Conservation (phyloP, 164 flowering plant species). For the Houttuynia cordata region DNA sequence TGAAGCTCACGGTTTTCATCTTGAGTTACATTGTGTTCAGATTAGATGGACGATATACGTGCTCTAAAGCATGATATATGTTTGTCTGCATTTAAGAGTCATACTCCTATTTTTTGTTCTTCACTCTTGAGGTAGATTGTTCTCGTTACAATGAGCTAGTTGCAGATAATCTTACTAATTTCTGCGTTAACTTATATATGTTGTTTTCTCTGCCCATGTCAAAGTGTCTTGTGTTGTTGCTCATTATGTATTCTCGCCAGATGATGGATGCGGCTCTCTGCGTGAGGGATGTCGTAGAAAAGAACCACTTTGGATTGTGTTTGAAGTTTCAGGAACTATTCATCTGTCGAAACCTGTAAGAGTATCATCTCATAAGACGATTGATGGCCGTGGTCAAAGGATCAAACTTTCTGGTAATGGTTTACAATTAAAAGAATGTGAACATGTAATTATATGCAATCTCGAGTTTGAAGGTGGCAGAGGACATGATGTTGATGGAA, state of each 20-base stretch:
- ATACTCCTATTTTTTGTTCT: too few species aligned
- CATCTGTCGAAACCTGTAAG: constrained; percentile 44
- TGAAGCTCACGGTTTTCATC: too few species aligned
- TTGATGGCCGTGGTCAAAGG: constrained; percentile 88
- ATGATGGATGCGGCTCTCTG: constrained; percentile 82
- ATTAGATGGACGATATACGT: too few species aligned
- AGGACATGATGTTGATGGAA: constrained; percentile 75
- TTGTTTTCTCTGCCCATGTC: background rate
- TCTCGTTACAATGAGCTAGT: too few species aligned
- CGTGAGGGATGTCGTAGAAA: constrained; percentile 58
- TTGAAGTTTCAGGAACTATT: constrained; percentile 71
- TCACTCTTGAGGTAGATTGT: too few species aligned
- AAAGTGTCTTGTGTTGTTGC: background rate
- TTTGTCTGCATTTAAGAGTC: too few species aligned
- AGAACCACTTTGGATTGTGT: constrained; percentile 78
- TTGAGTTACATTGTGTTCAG: too few species aligned
- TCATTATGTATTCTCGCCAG: constrained; percentile 20
- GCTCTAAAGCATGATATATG: too few species aligned
- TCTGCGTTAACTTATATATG: background rate
- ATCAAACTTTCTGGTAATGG: constrained; percentile 70
- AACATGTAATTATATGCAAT: constrained; percentile 78
- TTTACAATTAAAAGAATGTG: constrained; percentile 68
- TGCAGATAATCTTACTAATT: too few species aligned
- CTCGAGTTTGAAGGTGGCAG: constrained; percentile 81
- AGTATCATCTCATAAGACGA: constrained; percentile 76